Base-by-base conservation (phyloP, 805 yeast species). In the Wickerhamiella alocasiicola region DNA sequence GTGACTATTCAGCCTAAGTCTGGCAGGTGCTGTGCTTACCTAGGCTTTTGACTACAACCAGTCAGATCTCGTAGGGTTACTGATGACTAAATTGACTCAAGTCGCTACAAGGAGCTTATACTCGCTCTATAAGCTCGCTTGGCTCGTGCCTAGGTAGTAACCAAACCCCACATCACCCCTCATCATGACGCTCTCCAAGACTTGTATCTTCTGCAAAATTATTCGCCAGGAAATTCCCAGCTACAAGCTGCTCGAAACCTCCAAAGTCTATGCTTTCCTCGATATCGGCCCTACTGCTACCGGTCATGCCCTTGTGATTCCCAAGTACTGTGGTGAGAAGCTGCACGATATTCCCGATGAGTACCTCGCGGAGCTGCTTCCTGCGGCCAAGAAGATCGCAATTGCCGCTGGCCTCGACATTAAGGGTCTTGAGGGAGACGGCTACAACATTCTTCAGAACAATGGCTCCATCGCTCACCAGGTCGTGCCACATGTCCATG, bases 391-490 rank as follows among this genome's bases (percentile, higher is more conserved):
- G 68, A 83, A 78, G 57, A 66, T 91, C 49, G 85, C 91, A 45
- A 70, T 73, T 49, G 80, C 81, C 5, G 65, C 82, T 46, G 78
- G 72, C 3, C 57, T 63, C 16, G 54, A 53, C 46, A 63, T 65
- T 34, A 79, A 78, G 45, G 73, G 81, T 28, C 70, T 73, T 12
- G 70, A 69, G 9, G 71, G 74, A 24, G 68, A 63, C 37, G 94
- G 94, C 33, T 88, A 88, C 70, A 88, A 88, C 57, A 59, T 88
- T 16, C 66, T 88, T 49, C 97, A 87, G 62, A 91, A 88, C 68
- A 91, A 88, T 52, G 97, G 97, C 37, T 65, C 82, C 57, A 77
- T 87, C 55, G 98, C 97, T 9, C 97, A 91, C 57, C 98, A 88
- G 65, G 79, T 71, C 42, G 97, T 91, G 43, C 91, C 81, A 51